These are phyloP conservation scores for Asterophora lycoperdoides DNA, from an alignment of 768 basidiomycete genomes.

Conservation along the genomic window DNA sequence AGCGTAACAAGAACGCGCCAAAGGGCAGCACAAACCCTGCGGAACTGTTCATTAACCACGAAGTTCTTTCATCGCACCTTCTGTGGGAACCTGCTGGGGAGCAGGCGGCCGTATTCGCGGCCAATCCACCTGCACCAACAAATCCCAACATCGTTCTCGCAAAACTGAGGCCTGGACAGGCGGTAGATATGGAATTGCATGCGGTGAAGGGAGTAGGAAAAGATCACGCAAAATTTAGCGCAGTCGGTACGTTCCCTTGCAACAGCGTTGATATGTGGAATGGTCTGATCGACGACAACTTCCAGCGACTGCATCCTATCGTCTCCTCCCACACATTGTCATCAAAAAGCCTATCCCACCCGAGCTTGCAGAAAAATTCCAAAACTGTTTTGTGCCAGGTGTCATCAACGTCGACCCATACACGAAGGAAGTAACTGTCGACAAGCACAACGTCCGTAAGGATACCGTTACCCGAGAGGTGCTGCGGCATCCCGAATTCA, in stretches of 20 bases:
- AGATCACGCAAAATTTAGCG: conserved; percentile 95
- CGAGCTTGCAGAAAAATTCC: conserved; percentile 76
- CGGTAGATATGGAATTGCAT: conserved; percentile 79
- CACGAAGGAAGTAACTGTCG: conserved; percentile 59
- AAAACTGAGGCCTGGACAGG: conserved; percentile 90
- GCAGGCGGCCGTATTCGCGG: conserved; percentile 58
- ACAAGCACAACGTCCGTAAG: conserved; percentile 62
- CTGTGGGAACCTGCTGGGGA: conserved; percentile 81
- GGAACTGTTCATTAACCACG: conserved; percentile 68
- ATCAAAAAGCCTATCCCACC: conserved; percentile 73
- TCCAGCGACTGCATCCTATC: conserved; percentile 91
- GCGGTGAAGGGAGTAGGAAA: conserved; percentile 91
- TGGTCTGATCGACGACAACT: neutral
- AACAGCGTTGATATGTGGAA: neutral
- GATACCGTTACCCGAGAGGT: conserved; percentile 94
- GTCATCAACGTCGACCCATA: conserved; percentile 62
- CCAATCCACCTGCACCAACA: conserved; percentile 55
- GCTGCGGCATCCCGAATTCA: conserved; percentile 86
- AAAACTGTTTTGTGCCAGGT: conserved; percentile 81
- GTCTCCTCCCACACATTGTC: conserved; percentile 82
- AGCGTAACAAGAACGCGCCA: conserved; percentile 51
- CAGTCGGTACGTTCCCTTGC: conserved; percentile 63
- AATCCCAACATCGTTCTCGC: conserved; percentile 84
- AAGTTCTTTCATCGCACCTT: conserved; percentile 63
- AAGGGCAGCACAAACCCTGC: conserved; percentile 52